Evolutionary conservation across 306 rosid genomes (phyloP), one percentile per base, ranked within the genome.

Genomic region (Lathyrus oleraceus): DNA sequence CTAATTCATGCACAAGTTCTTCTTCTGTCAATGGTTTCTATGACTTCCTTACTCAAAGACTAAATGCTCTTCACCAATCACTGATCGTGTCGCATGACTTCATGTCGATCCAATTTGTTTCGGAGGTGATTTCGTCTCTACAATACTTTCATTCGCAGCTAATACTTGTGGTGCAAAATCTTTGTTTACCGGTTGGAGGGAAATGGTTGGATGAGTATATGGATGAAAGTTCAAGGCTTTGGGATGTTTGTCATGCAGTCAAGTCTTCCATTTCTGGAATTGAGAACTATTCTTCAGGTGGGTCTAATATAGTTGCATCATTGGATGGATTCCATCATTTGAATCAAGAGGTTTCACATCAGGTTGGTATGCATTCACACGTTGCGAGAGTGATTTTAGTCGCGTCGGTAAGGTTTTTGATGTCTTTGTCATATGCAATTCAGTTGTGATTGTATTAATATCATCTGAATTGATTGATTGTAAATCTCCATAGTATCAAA

Each of bases 191-290:
- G 0, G 79, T 83, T 2, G 96, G 97, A 3, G 97, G 90, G 1
- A 91, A 91, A 71, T 91, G 97, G 97, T 83, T 91, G 16, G 92
- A 91, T 27, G 97, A 91, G 74, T 91, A 91, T 81, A 91, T 91
- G 96, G 97, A 91, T 4, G 97, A 91, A 60, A 88, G 87, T 69
- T 86, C 97, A 5, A 79, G 88, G 81, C 91, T 88, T 15, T 91
- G 92, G 97, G 96, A 91, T 79, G 82, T 90, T 27, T 91, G 87
- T 38, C 92, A 87, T 72, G 87, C 84, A 0, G 89, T 91, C 67
- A 91, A 91, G 72, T 85, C 91, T 2, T 90, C 88, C 10, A 70
- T 85, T 60, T 85, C 92, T 27, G 83, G 83, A 10, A 74, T 88
- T 64, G 96, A 91, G 47, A 84, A 71, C 53, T 87, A 67, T 61